Base-by-base conservation (phyloP, 768 basidiomycete genomes). In the Pisolithus orientalis region DNA sequence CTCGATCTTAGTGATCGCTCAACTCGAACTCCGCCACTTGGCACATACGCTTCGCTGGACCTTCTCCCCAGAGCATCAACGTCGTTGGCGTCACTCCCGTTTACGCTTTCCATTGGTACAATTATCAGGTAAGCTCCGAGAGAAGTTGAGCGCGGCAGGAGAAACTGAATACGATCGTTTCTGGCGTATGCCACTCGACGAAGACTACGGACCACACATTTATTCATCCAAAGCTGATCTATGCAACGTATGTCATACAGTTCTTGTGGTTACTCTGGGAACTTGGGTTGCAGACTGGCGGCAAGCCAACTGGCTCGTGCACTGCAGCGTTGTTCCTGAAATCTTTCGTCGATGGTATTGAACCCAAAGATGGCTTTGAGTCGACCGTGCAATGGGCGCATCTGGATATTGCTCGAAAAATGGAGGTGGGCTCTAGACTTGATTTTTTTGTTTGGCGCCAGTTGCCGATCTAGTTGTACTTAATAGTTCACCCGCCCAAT, bases 341-440 rank as follows among this genome's bases (percentile, higher is more conserved):
- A 21, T 21, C 21, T 21, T 21, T 21, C 21, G 21, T 21, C 21
- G 21, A 21, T 21, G 21, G 21, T 21, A 21, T 21, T 21, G 21
- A 21, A 21, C 21, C 21, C 21, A 21, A 21, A 21, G 21, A 21
- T 21, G 21, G 21, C 21, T 21, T 21, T 21, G 2, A 21, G 17
- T 94, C 80, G 5, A 65, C 71, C 13, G 69, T 90, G 59, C 80
- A 82, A 55, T 94, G 90, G 90, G 91, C 91, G 1, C 92, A 94
- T 66, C 69, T n/a, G n/a, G n/a, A n/a, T n/a, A n/a, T n/a, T n/a
- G n/a, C 82, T 11, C 84, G 87, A 11, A 69, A 78, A n/a, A 87
- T 88, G 86, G 87, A 90, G 70, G 80, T 81, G 39, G 48, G 74
- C 55, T 44, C 55, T 56, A 39, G 50, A 51, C 9, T 57, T 51